Percentiles rank a stretch among this genome's conserved stretches.
phyloP scores from a whole-genome alignment of 2,329 filamentous ascomycete genomes.

The Beauveria caledonica region DNA sequence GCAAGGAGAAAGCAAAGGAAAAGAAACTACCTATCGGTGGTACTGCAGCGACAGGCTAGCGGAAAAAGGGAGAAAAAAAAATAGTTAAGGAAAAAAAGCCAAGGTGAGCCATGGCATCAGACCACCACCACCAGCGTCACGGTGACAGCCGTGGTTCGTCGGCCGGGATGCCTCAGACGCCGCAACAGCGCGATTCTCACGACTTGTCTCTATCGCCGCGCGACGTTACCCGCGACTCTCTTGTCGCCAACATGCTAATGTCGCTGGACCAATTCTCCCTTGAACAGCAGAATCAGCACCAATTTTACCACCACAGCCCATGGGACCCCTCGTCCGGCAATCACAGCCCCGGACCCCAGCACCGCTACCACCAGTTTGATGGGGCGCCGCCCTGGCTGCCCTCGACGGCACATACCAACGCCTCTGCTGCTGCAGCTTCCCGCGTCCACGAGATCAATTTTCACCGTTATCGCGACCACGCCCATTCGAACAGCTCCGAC shows the following conservation, averaged over 20 bases:
- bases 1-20: neutral
- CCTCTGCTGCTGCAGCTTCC: neutral
- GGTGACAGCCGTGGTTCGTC: neutral
- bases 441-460: neutral
- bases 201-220: conserved; percentile 74
- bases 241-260: conserved; percentile 91
- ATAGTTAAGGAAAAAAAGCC: neutral
- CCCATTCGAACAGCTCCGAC: conserved; percentile 55
- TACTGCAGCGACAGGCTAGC: neutral
- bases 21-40: neutral
- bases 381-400: conserved; percentile 2
- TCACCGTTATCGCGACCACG: conserved; percentile 11
- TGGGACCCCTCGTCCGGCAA: neutral
- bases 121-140: neutral
- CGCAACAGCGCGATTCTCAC: conserved; percentile 55
- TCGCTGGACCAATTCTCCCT: conserved; percentile 79
- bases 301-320: conserved; percentile 17
- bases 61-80: neutral
- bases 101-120: neutral
- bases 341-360: conserved; percentile 16
- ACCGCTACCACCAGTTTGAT: conserved; percentile 14
- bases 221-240: conserved; percentile 75
- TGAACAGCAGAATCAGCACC: conserved; percentile 28
- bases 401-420: neutral
- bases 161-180: neutral